Evolutionary conservation across 2,329 filamentous ascomycete genomes (phyloP), one percentile per base, ranked within the genome.

Genomic region (Cytospora schulzeri): DNA sequence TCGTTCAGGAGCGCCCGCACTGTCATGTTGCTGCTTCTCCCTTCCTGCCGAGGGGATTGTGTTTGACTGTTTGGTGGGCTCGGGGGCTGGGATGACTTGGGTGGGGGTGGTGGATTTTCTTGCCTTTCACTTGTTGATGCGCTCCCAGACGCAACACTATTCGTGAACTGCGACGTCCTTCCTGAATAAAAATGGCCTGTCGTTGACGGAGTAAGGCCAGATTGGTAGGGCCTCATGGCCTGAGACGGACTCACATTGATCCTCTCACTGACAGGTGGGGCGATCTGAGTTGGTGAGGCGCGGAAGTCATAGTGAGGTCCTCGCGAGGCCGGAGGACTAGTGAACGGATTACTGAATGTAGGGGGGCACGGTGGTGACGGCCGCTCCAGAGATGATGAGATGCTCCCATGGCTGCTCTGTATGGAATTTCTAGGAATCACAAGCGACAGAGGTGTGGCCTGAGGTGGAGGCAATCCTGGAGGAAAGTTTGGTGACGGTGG

Each of bases 371-470:
- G 59, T 26, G 67, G 69, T 22, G 69, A 69, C 22, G 66, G 67
- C 54, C 67, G 68, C 28, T 71, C 66, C 35, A 69, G 65, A 17
- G 70, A 66, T 8, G 70, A 70, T 12, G 67, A 67, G 28, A 67
- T 66, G 51, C 67, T 68, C 55, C 65, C 66, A 63, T 71, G 67
- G 62, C 69, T 68, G 64, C 66, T 69, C 5, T 66, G 63, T 22
- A 58, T n/a, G 6, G 64, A 62, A 11, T 61, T 41, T 17, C 60
- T 48, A 15, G 62, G 41, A 15, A 45, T 26, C 38, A 57, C 45
- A 15, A 53, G 48, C 33, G 60, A 52, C n/a, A 54, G 31, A 22
- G 45, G 2, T 15, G 57, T 22, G 17, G 55, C 17, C 28, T 60
- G 66, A 29, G 29, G 51, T 19, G 54, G 19, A n/a, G 63, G 57